phyloP scores from a whole-genome alignment of 768 basidiomycete genomes.

The Galerina marginata region DNA sequence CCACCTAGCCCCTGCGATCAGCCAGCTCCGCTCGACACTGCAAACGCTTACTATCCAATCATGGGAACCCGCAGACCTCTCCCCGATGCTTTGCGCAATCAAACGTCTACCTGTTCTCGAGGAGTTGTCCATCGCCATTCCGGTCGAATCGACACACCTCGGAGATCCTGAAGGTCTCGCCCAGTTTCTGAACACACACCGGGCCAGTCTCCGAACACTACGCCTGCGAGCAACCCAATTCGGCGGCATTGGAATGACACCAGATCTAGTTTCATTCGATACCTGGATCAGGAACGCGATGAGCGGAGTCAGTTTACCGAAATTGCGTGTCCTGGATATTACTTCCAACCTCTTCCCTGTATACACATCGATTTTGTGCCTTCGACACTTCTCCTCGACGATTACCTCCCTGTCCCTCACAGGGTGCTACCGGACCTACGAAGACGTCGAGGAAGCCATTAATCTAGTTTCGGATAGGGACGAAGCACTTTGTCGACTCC shows the following conservation, averaged over 20 bases:
- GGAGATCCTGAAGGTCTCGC: slow-evolving; percentile 44
- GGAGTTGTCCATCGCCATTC: slow-evolving; percentile 45
- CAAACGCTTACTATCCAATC: slow-evolving; percentile 45
- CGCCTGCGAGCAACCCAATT: slow-evolving; percentile 49
- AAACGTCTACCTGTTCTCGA: slow-evolving; percentile 37
- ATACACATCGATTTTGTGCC: slow-evolving; percentile 38
- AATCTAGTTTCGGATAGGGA: slow-evolving; percentile 26
- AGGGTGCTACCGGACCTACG: slow-evolving; percentile 40
- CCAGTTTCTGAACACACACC: slow-evolving; percentile 42
- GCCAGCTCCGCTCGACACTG: slow-evolving; percentile 39
- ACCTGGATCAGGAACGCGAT: slow-evolving; percentile 41
- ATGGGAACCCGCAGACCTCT: slow-evolving; percentile 51
- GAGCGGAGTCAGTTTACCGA: slow-evolving; percentile 28
- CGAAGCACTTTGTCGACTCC: slow-evolving; percentile 35
- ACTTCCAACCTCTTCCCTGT: slow-evolving; percentile 42
- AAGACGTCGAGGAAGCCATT: slow-evolving; percentile 40
- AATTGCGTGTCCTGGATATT: slow-evolving; percentile 39
- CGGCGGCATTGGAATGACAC: slow-evolving; percentile 37
- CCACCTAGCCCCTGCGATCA: slow-evolving; percentile 46
- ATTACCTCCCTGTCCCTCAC: slow-evolving; percentile 44
- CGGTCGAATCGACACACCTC: slow-evolving; percentile 45
- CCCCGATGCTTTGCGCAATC: slow-evolving; percentile 45
- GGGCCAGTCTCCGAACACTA: slow-evolving; percentile 39
- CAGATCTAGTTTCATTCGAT: slow-evolving; percentile 38
- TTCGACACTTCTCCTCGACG: slow-evolving; percentile 38